Evolutionary conservation across 257 asterid genomes (phyloP), one percentile per base, ranked within the genome.

Genomic region (Solanum commersonii): DNA sequence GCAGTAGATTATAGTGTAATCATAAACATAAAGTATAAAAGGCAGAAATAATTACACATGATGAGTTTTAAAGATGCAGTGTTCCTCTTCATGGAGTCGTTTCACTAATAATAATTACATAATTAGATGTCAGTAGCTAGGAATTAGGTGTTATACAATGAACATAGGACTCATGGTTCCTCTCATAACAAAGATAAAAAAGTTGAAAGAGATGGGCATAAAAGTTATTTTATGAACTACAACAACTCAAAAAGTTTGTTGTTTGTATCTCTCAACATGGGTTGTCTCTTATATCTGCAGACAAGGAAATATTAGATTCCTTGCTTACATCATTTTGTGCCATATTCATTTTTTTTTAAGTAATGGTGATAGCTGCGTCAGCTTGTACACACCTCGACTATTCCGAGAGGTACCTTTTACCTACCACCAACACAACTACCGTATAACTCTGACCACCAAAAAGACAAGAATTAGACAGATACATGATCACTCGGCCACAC

Each of bases 1-100:
- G 65, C 84, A 78, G 22, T 38, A 77, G 84, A 77, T 38, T 38
- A 76, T 40, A n/a, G 35, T 77, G 34, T 38, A n/a, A 42, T 13
- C 35, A 77, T 35, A 27, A 79, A 4, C n/a, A 25, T 79, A 15
- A 4, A 25, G 65, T 42, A 14, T 15, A 79, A 67, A 70, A 85
- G 34, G 1, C 60, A 85, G 29, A 85, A 60, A 44, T 34, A 78
- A 84, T 85, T 87, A 86, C 77, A 83, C 83, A 70, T 86, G 88
- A 78, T 88, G 88, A 89, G 49, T 88, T 90, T 89, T 86, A 88
- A 90, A 63, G 67, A 67, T 37, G 67, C 67, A 44, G 40, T 44
- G 38, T 78, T 78, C 60, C 84, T 60, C 27, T 27, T 44, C 22
- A 79, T 10, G 38, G 38, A 14, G 3, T 78, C 46, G 63, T 78